phyloP scores from a whole-genome alignment of 2,329 filamentous ascomycete genomes.

The Aspergillus aculeatus region DNA sequence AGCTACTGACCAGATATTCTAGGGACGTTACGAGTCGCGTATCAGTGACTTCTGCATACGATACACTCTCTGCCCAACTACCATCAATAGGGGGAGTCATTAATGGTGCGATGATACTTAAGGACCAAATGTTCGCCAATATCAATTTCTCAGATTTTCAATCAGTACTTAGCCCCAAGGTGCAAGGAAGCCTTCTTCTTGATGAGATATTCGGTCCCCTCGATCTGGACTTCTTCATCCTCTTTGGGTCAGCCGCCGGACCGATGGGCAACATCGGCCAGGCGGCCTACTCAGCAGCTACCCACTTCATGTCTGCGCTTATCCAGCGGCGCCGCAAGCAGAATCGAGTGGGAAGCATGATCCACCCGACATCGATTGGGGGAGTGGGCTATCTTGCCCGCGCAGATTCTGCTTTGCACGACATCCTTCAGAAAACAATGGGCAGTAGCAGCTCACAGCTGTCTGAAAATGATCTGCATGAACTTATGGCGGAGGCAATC shows the following conservation, averaged over 20 bases:
- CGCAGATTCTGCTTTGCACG: not conserved
- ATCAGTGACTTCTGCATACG: not conserved
- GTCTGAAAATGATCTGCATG: conserved; percentile 33
- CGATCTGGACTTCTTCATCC: conserved; percentile 1
- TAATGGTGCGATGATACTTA: conserved; percentile 5
- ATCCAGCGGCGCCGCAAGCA: conserved; percentile 1
- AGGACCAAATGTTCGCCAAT: not conserved
- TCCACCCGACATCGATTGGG: not conserved
- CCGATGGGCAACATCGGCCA: conserved; percentile 5
- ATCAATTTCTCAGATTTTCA: not conserved
- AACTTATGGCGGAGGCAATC: conserved; percentile 33
- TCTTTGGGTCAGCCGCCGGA: conserved; percentile 4
- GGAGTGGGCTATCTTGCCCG: not conserved
- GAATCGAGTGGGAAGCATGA: not conserved
- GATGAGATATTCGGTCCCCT: not conserved
- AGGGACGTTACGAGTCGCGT: conserved; percentile 3
- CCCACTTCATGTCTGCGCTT: conserved; percentile 3
- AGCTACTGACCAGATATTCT: not conserved
- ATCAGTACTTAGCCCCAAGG: not conserved
- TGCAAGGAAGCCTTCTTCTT: not conserved
- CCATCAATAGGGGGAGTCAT: not conserved
- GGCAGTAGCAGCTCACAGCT: not conserved
- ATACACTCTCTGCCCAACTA: not conserved
- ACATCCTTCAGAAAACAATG: not conserved
- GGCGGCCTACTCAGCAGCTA: conserved; percentile 3